phyloP scores from a whole-genome alignment of 306 rosid species.

The Biancaea sappan region DNA sequence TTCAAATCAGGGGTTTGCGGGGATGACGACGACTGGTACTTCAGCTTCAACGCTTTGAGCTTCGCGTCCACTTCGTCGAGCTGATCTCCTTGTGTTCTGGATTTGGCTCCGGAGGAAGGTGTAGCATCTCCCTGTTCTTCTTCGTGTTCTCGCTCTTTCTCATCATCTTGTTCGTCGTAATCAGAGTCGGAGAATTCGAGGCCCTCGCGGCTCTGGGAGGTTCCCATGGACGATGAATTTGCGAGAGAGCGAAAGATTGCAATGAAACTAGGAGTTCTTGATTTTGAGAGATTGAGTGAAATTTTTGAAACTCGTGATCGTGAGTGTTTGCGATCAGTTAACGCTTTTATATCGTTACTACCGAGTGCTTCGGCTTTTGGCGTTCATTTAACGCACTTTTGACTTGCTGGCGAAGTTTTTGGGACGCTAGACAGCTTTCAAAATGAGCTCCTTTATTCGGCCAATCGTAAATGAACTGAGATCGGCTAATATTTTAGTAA shows the following conservation, averaged over 20 bases:
- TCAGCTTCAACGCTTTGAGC: conserved; percentile 76
- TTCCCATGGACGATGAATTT: conserved; percentile 53
- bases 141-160: conserved; percentile 31
- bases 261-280: background rate
- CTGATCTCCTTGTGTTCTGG: conserved; percentile 3
- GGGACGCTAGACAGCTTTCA: too few species aligned
- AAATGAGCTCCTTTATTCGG: too few species aligned
- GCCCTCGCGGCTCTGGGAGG: conserved; percentile 85
- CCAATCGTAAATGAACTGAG: too few species aligned
- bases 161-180: conserved; percentile 49
- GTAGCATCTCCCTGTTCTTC: conserved; percentile 40
- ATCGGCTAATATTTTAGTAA: too few species aligned
- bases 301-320: background rate
- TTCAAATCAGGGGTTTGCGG: conserved; percentile 39
- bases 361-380: background rate
- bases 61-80: conserved; percentile 72
- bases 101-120: conserved; percentile 29
- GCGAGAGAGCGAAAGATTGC: background rate
- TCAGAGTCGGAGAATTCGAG: conserved; percentile 56
- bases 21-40: conserved; percentile 51
- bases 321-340: background rate
- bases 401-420: background rate
- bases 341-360: conserved; percentile 23
- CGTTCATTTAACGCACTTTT: conserved; percentile 39
- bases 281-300: background rate